Conservation (phyloP, 345 rosid species). For the Ceriops zippeliana region DNA sequence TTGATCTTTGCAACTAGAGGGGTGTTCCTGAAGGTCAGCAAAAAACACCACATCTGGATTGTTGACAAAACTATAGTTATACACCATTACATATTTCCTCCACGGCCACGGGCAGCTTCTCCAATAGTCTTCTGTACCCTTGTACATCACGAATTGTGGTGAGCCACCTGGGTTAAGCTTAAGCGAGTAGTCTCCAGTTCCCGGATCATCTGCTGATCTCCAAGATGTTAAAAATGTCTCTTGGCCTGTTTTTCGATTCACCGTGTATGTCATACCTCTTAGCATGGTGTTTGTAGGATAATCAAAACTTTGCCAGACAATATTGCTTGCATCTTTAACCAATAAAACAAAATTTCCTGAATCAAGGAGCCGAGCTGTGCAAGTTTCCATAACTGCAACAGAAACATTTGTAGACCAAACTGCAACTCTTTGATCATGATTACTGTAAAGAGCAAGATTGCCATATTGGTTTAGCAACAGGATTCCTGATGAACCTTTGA, state of each 20-base stretch:
- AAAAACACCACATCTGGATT: constrained; percentile 4
- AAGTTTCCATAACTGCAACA: neutral
- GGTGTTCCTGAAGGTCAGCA: neutral
- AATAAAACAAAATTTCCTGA: constrained; percentile 10
- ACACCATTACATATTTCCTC: neutral
- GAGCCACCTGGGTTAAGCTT: neutral
- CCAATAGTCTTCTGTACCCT: constrained; percentile 1
- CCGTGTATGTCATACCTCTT: neutral
- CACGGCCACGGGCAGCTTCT: constrained; percentile 8
- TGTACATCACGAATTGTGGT: constrained; percentile 11
- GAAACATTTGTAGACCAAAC: constrained; percentile 10
- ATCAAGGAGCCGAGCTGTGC: constrained; percentile 15
- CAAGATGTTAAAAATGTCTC: constrained; percentile 13
- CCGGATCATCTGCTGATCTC: constrained; percentile 19
- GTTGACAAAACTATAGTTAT: neutral
- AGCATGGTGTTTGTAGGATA: constrained; percentile 7
- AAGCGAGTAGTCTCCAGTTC: neutral
- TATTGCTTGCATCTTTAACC: neutral
- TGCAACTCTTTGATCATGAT: neutral
- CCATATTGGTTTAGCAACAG: neutral
- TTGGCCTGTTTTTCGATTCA: neutral
- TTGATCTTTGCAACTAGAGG: neutral
- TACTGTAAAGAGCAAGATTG: constrained; percentile 3
- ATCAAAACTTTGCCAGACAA: constrained; percentile 22
- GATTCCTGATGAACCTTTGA: constrained; percentile 13